A percentile compares a stretch with the other conserved stretches of the same genome.
These are phyloP conservation scores for Rhodamnia argentea DNA, from an alignment of 345 rosid genomes.

Conservation along the genomic window DNA sequence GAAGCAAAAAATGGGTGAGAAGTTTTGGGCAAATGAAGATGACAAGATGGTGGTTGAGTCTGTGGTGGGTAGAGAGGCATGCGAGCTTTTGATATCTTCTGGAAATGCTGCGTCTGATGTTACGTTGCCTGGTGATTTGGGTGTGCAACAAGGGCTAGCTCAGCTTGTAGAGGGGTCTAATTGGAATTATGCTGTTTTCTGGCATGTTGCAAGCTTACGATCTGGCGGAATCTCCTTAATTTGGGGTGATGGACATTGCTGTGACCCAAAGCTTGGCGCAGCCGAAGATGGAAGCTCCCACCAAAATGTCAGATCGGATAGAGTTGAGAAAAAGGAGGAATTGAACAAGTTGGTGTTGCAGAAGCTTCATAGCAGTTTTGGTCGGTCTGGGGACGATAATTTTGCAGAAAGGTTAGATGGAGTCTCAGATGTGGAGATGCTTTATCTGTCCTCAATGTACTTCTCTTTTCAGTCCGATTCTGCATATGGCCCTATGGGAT, in stretches of 20 bases:
- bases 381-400: constrained; percentile 28
- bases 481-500: constrained; percentile 43
- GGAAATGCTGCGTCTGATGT: constrained; percentile 30
- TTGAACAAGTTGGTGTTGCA: constrained; percentile 53
- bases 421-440: constrained; percentile 64
- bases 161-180: constrained; percentile 56
- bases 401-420: constrained; percentile 26
- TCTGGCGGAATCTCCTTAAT: constrained; percentile 59
- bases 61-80: constrained; percentile 62
- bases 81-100: constrained; percentile 53
- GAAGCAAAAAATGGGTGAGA: constrained; percentile 48
- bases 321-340: constrained; percentile 39
- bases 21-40: constrained; percentile 58
- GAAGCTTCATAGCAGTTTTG: constrained; percentile 52
- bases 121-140: constrained; percentile 39
- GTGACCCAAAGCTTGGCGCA: constrained; percentile 21
- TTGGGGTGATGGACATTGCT: constrained; percentile 86
- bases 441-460: constrained; percentile 59
- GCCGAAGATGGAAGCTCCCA: constrained; percentile 21
- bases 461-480: constrained; percentile 55
- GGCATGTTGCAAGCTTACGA: constrained; percentile 46
- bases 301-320: constrained; percentile 19
- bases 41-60: constrained; percentile 68
- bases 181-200: constrained; percentile 81
- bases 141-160: constrained; percentile 47